A percentile compares a stretch with the other conserved stretches of the same genome.
These are phyloP conservation scores for Ceriops tagal DNA, from an alignment of 345 rosid genomes.

Conservation along the genomic window DNA sequence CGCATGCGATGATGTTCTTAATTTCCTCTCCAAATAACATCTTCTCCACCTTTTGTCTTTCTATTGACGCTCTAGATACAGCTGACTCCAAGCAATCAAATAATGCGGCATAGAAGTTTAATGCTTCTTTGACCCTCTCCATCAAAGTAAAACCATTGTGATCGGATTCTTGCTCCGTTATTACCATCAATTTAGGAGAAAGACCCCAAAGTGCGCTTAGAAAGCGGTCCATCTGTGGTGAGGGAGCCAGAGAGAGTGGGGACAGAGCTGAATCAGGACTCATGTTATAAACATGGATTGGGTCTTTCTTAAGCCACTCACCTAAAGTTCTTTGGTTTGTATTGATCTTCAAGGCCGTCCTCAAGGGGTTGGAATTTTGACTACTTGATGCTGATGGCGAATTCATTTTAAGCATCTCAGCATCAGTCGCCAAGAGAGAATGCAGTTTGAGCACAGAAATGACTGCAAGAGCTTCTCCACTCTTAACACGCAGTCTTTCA, in stretches of 20 bases:
- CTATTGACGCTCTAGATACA: conserved; percentile 42
- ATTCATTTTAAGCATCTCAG: conserved; percentile 37
- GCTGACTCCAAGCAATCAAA: conserved; percentile 71
- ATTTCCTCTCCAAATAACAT: conserved; percentile 72
- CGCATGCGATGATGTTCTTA: conserved; percentile 65
- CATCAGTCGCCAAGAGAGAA: conserved; percentile 50
- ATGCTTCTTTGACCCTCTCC: conserved; percentile 60
- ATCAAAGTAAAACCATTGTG: conserved; percentile 45
- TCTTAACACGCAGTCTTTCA: conserved; percentile 56
- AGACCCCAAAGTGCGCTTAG: conserved; percentile 49
- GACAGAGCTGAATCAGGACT: conserved; percentile 52
- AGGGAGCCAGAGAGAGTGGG: conserved; percentile 37
- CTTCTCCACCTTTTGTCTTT: conserved; percentile 66
- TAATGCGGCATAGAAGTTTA: conserved; percentile 57
- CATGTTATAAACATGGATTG: conserved; percentile 24
- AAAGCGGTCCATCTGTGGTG: conserved; percentile 49
- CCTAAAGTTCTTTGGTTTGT: conserved; percentile 44
- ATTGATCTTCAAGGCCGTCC: conserved; percentile 34
- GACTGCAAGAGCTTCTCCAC: conserved; percentile 71
- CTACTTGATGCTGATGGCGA: conserved; percentile 38
- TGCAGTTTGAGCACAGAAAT: conserved; percentile 71
- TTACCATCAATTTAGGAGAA: conserved; percentile 63
- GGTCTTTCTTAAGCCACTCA: conserved; percentile 73
- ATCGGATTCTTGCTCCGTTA: conserved; percentile 67
- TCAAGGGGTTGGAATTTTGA: conserved; percentile 26